These are phyloP conservation scores for Serendipita vermifera DNA, from an alignment of 768 basidiomycete genomes.

Conservation along the genomic window DNA sequence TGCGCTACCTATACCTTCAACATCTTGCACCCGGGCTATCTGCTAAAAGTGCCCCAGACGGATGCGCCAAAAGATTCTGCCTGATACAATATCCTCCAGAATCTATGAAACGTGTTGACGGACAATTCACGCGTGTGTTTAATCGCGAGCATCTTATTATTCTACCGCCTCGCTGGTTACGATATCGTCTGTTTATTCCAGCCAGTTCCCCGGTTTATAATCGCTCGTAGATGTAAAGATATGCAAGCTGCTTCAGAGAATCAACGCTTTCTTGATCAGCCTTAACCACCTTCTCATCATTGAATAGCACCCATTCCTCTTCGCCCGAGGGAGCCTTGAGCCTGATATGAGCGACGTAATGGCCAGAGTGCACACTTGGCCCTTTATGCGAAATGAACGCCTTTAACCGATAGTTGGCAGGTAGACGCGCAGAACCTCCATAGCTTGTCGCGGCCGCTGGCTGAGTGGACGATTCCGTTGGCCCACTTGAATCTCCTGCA, in stretches of 20 bases:
- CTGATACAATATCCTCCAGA: too few species aligned
- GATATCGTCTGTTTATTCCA: too few species aligned
- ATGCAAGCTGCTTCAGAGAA: constrained; percentile 73
- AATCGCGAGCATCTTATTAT: too few species aligned
- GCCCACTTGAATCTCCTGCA: constrained; percentile 38
- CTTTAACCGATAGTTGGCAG: constrained; percentile 68
- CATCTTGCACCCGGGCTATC: constrained; percentile 33
- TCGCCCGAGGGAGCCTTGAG: constrained; percentile 23
- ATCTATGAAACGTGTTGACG: too few species aligned
- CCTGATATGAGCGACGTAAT: constrained; percentile 76
- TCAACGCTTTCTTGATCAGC: constrained; percentile 72
- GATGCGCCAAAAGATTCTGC: too few species aligned
- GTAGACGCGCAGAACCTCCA: constrained; percentile 47
- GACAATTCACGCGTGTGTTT: too few species aligned
- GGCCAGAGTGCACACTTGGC: constrained; percentile 86
- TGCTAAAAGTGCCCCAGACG: too few species aligned
- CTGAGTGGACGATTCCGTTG: constrained; percentile 22
- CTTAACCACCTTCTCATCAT: constrained; percentile 91
- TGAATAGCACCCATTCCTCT: constrained; percentile 78
- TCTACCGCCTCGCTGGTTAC: too few species aligned
- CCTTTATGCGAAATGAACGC: constrained; percentile 98
- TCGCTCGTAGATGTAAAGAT: constrained; percentile 86
- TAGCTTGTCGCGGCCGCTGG: constrained; percentile 17
- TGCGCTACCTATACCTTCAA: constrained; percentile 36
- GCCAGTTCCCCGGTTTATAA: too few species aligned